Evolutionary conservation across 1,284 basidiomycete species (phyloP), one percentile per base, ranked within the genome.

Genomic region (Sanguinoderma infundibulare): DNA sequence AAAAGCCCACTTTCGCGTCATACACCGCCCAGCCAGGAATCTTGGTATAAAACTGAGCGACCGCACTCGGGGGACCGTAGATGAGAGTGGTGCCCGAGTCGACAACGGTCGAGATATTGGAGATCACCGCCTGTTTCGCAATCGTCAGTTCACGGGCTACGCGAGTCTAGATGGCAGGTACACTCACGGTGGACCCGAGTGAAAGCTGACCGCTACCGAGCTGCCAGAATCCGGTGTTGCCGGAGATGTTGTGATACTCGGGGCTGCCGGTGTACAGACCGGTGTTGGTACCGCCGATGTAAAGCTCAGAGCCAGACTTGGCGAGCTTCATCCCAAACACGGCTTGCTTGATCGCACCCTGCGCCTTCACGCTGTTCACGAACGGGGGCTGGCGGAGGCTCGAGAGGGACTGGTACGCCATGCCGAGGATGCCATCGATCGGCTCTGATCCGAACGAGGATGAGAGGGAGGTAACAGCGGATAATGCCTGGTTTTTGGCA

Each of bases 311-410:
- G 54, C 80, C 81, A 22, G 70, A 70, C 35, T 68, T 65, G 5
- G 78, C 75, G 62, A 87, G 78, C 64, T 82, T 81, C 73, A 87
- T 82, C 4, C 71, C 77, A 67, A 85, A 86, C n/a, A 58, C 60
- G 40, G 61, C 66, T 26, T 10, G 44, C 42, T 53, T 62, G 5
- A 62, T 57, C 17, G 49, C 58, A 22, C 62, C 57, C 53, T 70
- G 63, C 1, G 62, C 8, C 42, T 59, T 60, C 1, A 66, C 68
- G n/a, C 55, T 62, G 61, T 30, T 15, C 30, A 52, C 34, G 34
- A 52, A 52, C 15, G 50, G 32, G 2, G 50, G n/a, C 32, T 36
- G 5, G 30, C n/a, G 32, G 15, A 69, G 53, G 30, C 57, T 67
- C 0, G 70, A 71, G 49, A 73, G 53, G 6, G 56, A 24, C 14